phyloP scores from a whole-genome alignment of 352 stramenopile species.

The Globisporangium sylvaticum region DNA sequence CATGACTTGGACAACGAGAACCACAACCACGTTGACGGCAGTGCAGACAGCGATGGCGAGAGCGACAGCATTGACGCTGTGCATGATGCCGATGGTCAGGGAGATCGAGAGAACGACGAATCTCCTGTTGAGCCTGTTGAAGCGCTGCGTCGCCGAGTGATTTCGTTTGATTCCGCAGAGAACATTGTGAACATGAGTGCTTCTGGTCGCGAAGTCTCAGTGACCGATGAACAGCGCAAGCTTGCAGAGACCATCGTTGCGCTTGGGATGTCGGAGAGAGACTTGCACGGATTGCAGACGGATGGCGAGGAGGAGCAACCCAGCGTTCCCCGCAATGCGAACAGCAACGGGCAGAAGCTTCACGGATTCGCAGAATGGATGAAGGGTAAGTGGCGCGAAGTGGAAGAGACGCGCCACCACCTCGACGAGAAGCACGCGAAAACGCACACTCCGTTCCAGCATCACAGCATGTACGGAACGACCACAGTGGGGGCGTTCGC shows the following conservation, averaged over 20 bases:
- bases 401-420: constrained; percentile 6
- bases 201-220: constrained; percentile 26
- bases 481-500: constrained; percentile 81
- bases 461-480: constrained; percentile 70
- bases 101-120: constrained; percentile 17
- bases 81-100: constrained; percentile 15
- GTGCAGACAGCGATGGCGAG: constrained; percentile 16
- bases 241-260: constrained; percentile 74
- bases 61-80: constrained; percentile 26
- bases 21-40: constrained; percentile 17
- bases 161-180: constrained; percentile 75
- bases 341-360: constrained; percentile 6
- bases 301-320: constrained; percentile 11
- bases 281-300: constrained; percentile 34
- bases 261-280: constrained; percentile 51
- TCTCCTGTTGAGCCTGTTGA: constrained; percentile 49
- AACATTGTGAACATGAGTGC: constrained; percentile 65
- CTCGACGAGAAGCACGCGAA: constrained; percentile 3
- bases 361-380: constrained; percentile 17
- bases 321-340: neutral
- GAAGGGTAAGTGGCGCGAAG: constrained; percentile 19
- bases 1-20: constrained; percentile 17
- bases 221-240: constrained; percentile 57
- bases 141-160: constrained; percentile 55
- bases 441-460: constrained; percentile 34